Conservation (phyloP, 179 eudicot genomes). For the Beta lomatogona region DNA sequence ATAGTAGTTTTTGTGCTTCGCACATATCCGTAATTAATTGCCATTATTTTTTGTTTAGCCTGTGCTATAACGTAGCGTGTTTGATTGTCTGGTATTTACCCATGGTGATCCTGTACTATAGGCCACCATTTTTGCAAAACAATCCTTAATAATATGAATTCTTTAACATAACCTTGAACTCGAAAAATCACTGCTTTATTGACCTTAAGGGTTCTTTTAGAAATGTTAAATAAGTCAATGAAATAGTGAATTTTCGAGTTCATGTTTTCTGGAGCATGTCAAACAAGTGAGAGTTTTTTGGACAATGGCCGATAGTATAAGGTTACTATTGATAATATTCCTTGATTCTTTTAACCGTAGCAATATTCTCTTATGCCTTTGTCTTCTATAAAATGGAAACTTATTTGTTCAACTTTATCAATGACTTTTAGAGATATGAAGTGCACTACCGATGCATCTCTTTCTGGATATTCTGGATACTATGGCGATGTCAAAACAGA, state of each 20-base stretch:
- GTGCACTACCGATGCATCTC: conserved; percentile 52
- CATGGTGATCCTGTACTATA: not conserved
- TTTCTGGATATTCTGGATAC: conserved; percentile 48
- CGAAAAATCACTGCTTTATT: no score
- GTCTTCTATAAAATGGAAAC: not conserved
- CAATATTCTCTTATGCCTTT: not conserved
- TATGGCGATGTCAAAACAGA: conserved; percentile 44
- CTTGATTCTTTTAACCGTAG: not conserved
- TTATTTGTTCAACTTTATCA: not conserved
- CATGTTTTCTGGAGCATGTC: no score
- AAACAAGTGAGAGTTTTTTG: no score
- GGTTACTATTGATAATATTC: not conserved
- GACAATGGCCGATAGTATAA: no score
- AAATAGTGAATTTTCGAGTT: no score
- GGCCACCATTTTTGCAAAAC: not conserved
- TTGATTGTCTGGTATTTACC: not conserved
- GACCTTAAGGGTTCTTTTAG: no score
- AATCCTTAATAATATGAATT: no score
- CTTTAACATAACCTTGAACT: no score
- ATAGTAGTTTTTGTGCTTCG: not conserved
- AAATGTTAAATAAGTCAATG: no score
- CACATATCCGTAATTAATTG: not conserved
- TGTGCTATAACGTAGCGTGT: not conserved
- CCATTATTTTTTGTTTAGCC: not conserved
- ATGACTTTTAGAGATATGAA: conserved; percentile 52